Evolutionary conservation across 2,329 filamentous ascomycete species (phyloP), one percentile per base, ranked within the genome.

Genomic region (Diaporthe vexans): DNA sequence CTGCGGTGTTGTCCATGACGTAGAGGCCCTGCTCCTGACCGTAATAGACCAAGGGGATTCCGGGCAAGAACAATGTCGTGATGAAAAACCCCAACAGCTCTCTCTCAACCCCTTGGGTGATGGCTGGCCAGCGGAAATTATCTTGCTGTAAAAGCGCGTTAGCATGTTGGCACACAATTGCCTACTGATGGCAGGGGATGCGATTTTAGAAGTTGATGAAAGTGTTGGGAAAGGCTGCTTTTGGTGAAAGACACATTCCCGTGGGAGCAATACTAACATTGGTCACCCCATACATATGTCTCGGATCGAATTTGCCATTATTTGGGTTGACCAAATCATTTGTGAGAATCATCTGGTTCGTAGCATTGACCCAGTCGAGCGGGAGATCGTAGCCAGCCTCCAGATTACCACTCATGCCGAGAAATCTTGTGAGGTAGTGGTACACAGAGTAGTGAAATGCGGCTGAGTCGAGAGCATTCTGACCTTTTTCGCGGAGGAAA

Each of bases 381-480:
- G 87, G 86, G 29, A 86, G 82, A 79, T 91, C 89, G 70, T 87
- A 88, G 4, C 87, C 86, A 21, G 88, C 88, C 67, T 86, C 83
- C 8, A 91, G 81, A 72, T 89, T 87, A 61, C 90, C 90, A 77
- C 91, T 89, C 78, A 91, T 84, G 2, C 90, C 91, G 19, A 92
- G 82, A 74, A 92, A 91, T 26, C 90, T 84, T 59, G 89, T 90
- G 58, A 92, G 84, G n/a, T 86, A 88, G 68, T 91, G 88, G 78
- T 92, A 92, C n/a, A 89, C 84, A 0, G 89, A 89, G 79, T 92
- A 92, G 79, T 92, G 90, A 77, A 92, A 92, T 48, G 90, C 91
- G 33, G 87, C 89, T 6, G 85, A 86, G 76, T 92, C 91, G 15
- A 92, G 84, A 1, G 88, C 90, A 72, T 85, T 85, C 68, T 88